These are phyloP conservation scores for Diaporthe sp. DNA, from an alignment of 2,329 filamentous ascomycete species.

Conservation along the genomic window DNA sequence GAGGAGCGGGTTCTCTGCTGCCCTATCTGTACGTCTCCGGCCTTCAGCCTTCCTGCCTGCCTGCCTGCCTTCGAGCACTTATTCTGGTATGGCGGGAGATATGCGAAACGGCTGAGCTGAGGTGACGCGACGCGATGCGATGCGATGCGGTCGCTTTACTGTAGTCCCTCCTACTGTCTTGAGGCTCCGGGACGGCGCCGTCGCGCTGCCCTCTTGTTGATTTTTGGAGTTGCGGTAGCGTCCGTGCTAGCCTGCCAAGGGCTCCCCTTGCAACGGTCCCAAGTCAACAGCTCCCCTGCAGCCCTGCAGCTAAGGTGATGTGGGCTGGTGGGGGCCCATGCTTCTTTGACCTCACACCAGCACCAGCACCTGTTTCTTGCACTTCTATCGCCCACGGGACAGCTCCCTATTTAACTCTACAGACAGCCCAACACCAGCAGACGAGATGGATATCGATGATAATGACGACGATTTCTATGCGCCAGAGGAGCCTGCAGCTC, in stretches of 20 bases:
- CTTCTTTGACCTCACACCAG: conserved; percentile 19
- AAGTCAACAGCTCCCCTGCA: conserved; percentile 9
- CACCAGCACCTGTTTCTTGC: not conserved
- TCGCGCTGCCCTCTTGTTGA: not conserved
- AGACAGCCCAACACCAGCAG: not conserved
- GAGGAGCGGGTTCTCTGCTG: not conserved
- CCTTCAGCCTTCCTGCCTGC: not conserved
- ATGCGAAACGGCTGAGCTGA: not conserved
- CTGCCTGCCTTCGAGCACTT: not conserved
- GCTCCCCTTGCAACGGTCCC: not conserved
- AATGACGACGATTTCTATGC: conserved; percentile 76
- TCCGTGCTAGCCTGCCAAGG: not conserved
- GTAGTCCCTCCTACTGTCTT: not conserved
- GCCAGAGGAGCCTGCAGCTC: conserved; percentile 66
- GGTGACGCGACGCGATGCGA: not conserved
- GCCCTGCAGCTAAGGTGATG: conserved; percentile 7
- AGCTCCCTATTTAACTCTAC: conserved; percentile 1
- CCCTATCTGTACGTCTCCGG: not conserved
- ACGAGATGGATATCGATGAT: conserved; percentile 75
- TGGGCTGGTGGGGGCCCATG: not conserved
- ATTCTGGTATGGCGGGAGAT: not conserved
- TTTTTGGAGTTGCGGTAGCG: conserved; percentile 21
- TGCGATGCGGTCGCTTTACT: not conserved
- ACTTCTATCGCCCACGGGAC: conserved; percentile 11
- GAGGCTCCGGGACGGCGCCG: not conserved